Evolutionary conservation across 2,329 filamentous ascomycete genomes (phyloP).

Genomic region (Colletotrichum sp.): DNA sequence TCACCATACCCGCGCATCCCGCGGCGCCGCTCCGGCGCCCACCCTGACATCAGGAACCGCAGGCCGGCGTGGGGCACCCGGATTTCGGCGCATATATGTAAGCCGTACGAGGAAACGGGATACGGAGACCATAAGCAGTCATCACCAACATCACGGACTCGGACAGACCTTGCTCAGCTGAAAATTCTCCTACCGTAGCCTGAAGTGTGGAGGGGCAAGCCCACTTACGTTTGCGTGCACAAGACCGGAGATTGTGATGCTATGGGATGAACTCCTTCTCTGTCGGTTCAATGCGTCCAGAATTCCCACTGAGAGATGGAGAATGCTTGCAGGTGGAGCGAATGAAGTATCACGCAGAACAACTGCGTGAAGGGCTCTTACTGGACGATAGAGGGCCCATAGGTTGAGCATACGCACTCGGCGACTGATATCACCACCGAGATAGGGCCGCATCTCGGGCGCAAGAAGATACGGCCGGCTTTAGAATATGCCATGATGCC

Average conservation of each 20-base stretch:
- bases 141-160: not conserved
- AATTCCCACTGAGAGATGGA: not conserved
- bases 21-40: no score
- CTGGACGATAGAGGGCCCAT: not conserved
- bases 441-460: not conserved
- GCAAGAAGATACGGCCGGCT: not conserved
- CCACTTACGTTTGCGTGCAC: not conserved
- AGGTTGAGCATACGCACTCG: not conserved
- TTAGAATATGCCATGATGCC: not conserved
- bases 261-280: not conserved
- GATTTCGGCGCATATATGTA: not conserved
- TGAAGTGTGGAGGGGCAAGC: not conserved
- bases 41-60: not conserved
- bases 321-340: no score
- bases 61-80: not conserved
- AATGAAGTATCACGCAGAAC: not conserved
- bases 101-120: not conserved
- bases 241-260: not conserved
- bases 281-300: not conserved
- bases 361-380: not conserved
- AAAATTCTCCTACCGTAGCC: not conserved
- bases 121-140: not conserved
- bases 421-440: not conserved
- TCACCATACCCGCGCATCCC: not conserved
- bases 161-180: not conserved